phyloP scores from a whole-genome alignment of 768 basidiomycete species.

The Kwoniella bestiolae region DNA sequence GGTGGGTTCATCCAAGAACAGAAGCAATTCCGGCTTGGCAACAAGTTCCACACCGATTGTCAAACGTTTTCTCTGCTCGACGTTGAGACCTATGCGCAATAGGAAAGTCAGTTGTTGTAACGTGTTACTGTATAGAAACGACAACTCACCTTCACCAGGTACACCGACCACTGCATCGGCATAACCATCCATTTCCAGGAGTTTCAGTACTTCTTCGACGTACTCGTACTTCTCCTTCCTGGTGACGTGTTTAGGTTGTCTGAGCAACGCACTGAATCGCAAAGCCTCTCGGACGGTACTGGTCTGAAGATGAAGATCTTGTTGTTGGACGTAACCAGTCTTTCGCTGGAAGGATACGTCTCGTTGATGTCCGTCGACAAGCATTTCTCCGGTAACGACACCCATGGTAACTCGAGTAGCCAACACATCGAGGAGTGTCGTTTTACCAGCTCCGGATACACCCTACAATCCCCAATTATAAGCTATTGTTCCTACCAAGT shows the following conservation, averaged over 20 bases:
- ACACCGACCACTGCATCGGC: constrained; percentile 56
- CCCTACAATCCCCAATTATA: no score
- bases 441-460: constrained; percentile 63
- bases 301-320: constrained; percentile 58
- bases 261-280: constrained; percentile 58
- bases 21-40: constrained; percentile 58
- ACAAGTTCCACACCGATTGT: constrained; percentile 59
- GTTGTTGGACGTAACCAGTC: constrained; percentile 60
- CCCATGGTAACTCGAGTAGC: constrained; percentile 59
- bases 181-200: constrained; percentile 58
- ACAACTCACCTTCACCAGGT: constrained; percentile 53
- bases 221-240: constrained; percentile 58
- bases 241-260: constrained; percentile 57
- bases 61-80: constrained; percentile 44
- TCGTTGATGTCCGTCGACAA: constrained; percentile 59
- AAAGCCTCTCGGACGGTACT: constrained; percentile 61
- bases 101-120: no score
- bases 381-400: constrained; percentile 60
- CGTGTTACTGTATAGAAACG: neutral
- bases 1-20: constrained; percentile 62
- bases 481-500: no score
- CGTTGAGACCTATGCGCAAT: constrained; percentile 49
- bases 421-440: constrained; percentile 56
- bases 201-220: constrained; percentile 60
- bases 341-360: constrained; percentile 60